Evolutionary conservation across 768 basidiomycete genomes (phyloP), one percentile per base, ranked within the genome.

Genomic region (Lactifluus echinatus): DNA sequence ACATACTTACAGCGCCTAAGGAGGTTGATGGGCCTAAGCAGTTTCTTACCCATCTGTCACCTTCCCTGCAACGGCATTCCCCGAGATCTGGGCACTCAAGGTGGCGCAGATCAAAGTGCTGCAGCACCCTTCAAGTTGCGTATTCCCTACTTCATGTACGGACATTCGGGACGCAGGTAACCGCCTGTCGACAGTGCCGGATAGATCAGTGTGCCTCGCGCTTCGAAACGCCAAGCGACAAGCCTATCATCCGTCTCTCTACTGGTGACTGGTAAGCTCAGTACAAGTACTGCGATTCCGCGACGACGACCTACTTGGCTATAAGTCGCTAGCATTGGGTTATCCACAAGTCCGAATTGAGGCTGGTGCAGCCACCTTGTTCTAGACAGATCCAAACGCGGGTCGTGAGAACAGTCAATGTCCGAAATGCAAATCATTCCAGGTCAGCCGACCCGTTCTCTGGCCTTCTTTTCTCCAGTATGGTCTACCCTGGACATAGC

Each of bases 31-130:
- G 39, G 46, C n/a, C 34, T 47, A 47, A 33, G 43, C 57, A 43
- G 36, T 53, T 26, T 53, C 46, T 42, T 28, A 14, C 21, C 39
- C 8, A 46, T 48, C 47, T 56, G 49, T 51, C 48, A 50, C 17
- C 42, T 45, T 55, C 53, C 43, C 47, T 43, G 48, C 46, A 43
- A 24, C 58, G 58, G 58, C 47, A 29, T 33, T 50, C 34, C 44
- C 58, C 58, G 53, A 11, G 34, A 42, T 15, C 34, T n/a, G 8
- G 31, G 50, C 39, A 34, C 31, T 12, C n/a, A 48, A 17, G 14
- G 39, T 37, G 53, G 44, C 53, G 53, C 34, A 45, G 42, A 53
- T 53, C 52, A 33, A 53, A n/a, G n/a, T n/a, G n/a, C n/a, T n/a
- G 40, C 23, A 42, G 8, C 40, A 23, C 21, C 40, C 21, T 10